phyloP scores from a whole-genome alignment of 1,284 basidiomycete genomes.

The Malassezia cuniculi region DNA sequence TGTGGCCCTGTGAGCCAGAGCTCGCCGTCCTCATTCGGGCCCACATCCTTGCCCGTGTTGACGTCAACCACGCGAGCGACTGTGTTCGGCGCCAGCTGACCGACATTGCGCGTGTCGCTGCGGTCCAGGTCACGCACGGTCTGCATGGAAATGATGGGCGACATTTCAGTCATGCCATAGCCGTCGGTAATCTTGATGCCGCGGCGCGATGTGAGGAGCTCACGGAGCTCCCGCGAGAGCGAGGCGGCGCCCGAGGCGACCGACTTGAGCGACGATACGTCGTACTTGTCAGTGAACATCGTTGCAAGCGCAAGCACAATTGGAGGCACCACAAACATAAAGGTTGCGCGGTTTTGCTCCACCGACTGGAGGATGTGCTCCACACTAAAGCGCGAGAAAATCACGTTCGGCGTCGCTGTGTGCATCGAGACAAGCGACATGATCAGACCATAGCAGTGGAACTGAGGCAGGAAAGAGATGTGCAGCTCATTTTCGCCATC shows the following conservation, averaged over 20 bases:
- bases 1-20: constrained; percentile 37
- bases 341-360: constrained; percentile 29
- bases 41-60: constrained; percentile 15
- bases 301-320: constrained; percentile 38
- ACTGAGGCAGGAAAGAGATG: constrained; percentile 35
- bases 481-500: constrained; percentile 30
- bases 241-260: constrained; percentile 37
- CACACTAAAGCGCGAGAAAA: constrained; percentile 30
- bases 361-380: constrained; percentile 32
- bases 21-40: constrained; percentile 31
- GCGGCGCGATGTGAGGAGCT: constrained; percentile 24
- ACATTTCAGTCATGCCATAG: constrained; percentile 43
- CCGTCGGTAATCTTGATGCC: constrained; percentile 35
- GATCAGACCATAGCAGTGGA: constrained; percentile 43
- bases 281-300: constrained; percentile 28
- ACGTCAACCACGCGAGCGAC: constrained; percentile 28
- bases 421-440: constrained; percentile 35
- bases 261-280: constrained; percentile 27
- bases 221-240: constrained; percentile 24
- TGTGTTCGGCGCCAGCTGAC: constrained; percentile 32
- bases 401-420: constrained; percentile 32
- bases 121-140: constrained; percentile 23
- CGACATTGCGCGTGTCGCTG: constrained; percentile 23
- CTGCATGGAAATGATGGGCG: constrained; percentile 36
- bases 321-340: constrained; percentile 41